Conservation (phyloP, 2,329 filamentous ascomycete genomes). For the Beauveria pseudobassiana region DNA sequence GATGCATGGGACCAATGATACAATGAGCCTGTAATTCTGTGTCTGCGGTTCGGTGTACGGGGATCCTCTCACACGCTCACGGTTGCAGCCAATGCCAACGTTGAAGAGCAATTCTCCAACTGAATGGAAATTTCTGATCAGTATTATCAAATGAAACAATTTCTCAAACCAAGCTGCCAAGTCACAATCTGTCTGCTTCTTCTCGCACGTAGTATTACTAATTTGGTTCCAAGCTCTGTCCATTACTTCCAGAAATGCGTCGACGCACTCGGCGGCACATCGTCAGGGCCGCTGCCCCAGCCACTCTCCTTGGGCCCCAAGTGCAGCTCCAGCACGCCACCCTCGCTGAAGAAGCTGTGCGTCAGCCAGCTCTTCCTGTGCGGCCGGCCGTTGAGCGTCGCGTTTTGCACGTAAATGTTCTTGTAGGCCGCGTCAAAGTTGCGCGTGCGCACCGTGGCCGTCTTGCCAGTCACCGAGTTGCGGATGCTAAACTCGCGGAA, state of each 20-base stretch:
- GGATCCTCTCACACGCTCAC: no score
- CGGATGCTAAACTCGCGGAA: slow-evolving; percentile 37
- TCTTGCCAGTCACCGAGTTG: slow-evolving; percentile 19
- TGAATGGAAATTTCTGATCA: no score
- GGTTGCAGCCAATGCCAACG: no score
- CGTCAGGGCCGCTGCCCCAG: slow-evolving; percentile 10
- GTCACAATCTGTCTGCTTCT: no score
- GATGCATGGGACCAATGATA: no score
- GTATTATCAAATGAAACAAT: no score
- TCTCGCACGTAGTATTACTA: no score
- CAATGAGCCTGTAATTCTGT: no score
- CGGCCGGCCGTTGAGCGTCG: slow-evolving; percentile 43
- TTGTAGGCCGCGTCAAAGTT: slow-evolving; percentile 36
- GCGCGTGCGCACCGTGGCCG: slow-evolving; percentile 23
- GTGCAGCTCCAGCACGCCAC: slow-evolving; percentile 43
- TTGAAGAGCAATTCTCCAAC: no score
- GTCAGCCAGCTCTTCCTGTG: slow-evolving; percentile 53
- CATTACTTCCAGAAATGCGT: slow-evolving; percentile 17
- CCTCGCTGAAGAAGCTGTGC: slow-evolving; percentile 52
- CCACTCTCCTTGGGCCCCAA: slow-evolving; percentile 9
- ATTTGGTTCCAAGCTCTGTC: no score
- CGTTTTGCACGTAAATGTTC: slow-evolving; percentile 52
- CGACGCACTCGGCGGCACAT: slow-evolving; percentile 18
- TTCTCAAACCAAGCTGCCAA: no score
- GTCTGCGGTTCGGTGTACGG: no score